Percentiles rank a stretch among this genome's conserved stretches.
Evolutionary conservation across 106 monocot genomes (phyloP).

Genomic region (Iris macrosiphon): DNA sequence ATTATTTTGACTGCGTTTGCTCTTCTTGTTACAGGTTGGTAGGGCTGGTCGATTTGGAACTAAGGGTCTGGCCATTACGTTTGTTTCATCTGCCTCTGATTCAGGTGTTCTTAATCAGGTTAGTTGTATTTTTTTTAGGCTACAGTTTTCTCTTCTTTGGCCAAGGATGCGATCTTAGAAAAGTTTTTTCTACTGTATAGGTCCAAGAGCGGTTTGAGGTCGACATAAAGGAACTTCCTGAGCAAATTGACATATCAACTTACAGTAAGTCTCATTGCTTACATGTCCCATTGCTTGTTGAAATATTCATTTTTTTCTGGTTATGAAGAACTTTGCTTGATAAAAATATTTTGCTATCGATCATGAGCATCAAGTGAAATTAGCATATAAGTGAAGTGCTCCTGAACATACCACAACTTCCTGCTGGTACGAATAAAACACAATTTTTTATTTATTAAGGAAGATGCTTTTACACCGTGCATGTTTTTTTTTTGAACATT

Average conservation of each 20-base stretch:
- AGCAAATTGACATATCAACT: constrained; percentile 96
- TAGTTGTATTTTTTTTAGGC: not conserved
- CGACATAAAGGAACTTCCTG: constrained; percentile 96
- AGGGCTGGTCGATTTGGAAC: constrained; percentile 95
- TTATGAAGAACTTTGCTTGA: too few species aligned
- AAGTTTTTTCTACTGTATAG: constrained; percentile 17
- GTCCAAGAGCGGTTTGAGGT: constrained; percentile 99
- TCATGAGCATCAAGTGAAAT: too few species aligned
- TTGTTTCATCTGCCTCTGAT: constrained; percentile 90
- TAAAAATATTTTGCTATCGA: too few species aligned
- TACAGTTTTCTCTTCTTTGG: not conserved
- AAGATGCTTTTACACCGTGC: too few species aligned
- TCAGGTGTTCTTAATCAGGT: constrained; percentile 96
- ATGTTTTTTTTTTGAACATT: too few species aligned
- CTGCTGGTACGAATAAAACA: too few species aligned
- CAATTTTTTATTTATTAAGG: too few species aligned
- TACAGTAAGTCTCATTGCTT: constrained; percentile 66
- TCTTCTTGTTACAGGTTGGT: constrained; percentile 45
- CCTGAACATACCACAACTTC: too few species aligned
- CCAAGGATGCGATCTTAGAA: not conserved
- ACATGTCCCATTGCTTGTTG: too few species aligned
- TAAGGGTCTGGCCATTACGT: constrained; percentile 95
- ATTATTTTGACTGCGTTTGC: not conserved
- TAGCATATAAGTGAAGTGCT: too few species aligned
- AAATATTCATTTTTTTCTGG: too few species aligned